Evolutionary conservation across 2,329 filamentous ascomycete species (phyloP).

Genomic region (Cercospora zeae-maydis): DNA sequence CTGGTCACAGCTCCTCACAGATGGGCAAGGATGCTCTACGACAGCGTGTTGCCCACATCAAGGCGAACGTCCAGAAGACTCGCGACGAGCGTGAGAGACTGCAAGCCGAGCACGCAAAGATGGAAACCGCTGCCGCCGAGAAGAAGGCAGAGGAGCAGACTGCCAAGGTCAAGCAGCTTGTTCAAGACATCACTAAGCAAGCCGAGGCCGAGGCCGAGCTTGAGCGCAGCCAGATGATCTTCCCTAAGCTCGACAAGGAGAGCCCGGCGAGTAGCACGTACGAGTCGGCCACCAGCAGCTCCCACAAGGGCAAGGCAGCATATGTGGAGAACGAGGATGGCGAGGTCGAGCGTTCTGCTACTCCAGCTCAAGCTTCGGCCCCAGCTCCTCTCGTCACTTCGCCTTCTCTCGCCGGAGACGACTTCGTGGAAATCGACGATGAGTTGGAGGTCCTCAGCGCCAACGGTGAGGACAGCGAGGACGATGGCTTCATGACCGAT

Average conservation of each 20-base stretch:
- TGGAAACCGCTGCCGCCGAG: slow-evolving; percentile 31
- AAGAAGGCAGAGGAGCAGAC: slow-evolving; percentile 30
- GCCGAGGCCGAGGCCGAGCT: slow-evolving; percentile 33
- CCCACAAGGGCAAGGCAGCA: slow-evolving; percentile 46
- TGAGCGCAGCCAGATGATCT: slow-evolving; percentile 75
- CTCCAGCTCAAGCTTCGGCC: slow-evolving; percentile 17
- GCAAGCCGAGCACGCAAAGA: slow-evolving; percentile 24
- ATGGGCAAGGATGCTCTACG: slow-evolving; percentile 27
- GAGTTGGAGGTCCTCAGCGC: slow-evolving; percentile 47
- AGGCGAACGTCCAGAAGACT: slow-evolving; percentile 33
- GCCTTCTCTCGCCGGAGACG: slow-evolving; percentile 36
- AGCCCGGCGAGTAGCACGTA: slow-evolving; percentile 79
- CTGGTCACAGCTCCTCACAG: slow-evolving; percentile 7
- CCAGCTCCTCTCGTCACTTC: slow-evolving; percentile 20
- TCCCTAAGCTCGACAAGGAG: slow-evolving; percentile 94
- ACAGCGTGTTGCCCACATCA: slow-evolving; percentile 33
- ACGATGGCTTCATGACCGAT: slow-evolving; percentile 82
- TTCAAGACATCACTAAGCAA: slow-evolving; percentile 36
- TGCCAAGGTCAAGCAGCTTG: slow-evolving; percentile 32
- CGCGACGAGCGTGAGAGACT: slow-evolving; percentile 33
- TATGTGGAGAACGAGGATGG: slow-evolving; percentile 58
- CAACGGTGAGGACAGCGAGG: slow-evolving; percentile 59
- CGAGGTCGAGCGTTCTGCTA: slow-evolving; percentile 46
- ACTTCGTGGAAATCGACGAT: slow-evolving; percentile 52
- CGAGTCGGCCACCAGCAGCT: slow-evolving; percentile 47